A percentile compares a stretch with the other conserved stretches of the same genome.
phyloP scores from a whole-genome alignment of 176 grass and related monocot species.

The Oryza glaberrima region DNA sequence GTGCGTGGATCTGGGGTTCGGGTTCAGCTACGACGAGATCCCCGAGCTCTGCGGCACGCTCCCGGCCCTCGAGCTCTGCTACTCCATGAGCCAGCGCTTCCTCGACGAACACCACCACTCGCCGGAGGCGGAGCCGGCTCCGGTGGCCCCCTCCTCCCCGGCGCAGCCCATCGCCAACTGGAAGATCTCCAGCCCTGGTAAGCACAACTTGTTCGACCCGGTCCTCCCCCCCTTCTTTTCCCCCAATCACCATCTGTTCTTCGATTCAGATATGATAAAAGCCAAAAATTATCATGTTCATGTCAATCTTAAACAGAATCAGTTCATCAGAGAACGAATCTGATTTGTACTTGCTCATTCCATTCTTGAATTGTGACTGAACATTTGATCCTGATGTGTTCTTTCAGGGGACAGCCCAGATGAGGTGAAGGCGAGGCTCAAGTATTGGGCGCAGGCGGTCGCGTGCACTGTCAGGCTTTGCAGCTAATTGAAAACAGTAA shows the following conservation, averaged over 20 bases:
- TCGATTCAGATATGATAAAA: not conserved
- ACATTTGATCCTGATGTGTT: not conserved
- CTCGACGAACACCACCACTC: constrained; percentile 19
- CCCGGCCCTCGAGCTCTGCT: constrained; percentile 54
- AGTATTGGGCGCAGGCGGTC: constrained; percentile 57
- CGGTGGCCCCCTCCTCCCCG: not conserved
- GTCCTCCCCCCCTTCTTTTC: not conserved
- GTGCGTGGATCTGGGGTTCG: constrained; percentile 48
- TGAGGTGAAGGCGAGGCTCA: constrained; percentile 57
- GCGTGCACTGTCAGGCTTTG: constrained; percentile 53
- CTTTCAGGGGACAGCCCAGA: constrained; percentile 47
- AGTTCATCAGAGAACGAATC: not conserved
- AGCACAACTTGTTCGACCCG: not conserved
- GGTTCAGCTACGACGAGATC: constrained; percentile 57
- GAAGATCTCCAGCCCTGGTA: constrained; percentile 58
- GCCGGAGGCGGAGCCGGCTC: not conserved
- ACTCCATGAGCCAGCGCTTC: constrained; percentile 51
- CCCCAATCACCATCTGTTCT: not conserved
- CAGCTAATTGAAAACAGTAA: constrained; percentile 7
- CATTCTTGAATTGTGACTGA: not conserved
- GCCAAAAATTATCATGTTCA: not conserved
- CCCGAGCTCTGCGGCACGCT: constrained; percentile 43
- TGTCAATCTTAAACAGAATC: not conserved
- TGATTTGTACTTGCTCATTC: too few relatives aligned
- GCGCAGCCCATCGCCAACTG: constrained; percentile 37